phyloP scores from a whole-genome alignment of 768 basidiomycete genomes.

The Arthromyces matolae region DNA sequence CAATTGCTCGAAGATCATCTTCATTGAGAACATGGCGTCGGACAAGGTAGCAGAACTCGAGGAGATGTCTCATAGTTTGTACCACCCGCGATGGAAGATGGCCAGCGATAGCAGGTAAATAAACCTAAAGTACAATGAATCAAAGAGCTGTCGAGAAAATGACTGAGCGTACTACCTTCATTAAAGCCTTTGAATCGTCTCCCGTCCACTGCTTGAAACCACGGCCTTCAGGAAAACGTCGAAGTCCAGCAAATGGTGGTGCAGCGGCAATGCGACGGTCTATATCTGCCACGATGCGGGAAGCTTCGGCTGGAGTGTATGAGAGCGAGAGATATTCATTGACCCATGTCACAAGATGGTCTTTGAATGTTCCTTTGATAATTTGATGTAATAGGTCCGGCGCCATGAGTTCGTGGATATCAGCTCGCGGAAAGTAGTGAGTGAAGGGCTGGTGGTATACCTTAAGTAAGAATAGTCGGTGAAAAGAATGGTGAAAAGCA shows the following conservation, averaged over 20 bases:
- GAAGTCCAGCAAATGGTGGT: background rate
- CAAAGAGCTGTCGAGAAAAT: background rate
- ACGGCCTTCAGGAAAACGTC: background rate
- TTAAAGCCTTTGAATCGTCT: conserved; percentile 16
- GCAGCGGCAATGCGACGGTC: background rate
- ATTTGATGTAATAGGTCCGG: background rate
- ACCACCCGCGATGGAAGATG: conserved; percentile 18
- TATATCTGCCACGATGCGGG: background rate
- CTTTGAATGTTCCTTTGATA: background rate
- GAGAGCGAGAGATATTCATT: background rate
- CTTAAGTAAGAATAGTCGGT: too few relatives aligned
- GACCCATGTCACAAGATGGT: background rate
- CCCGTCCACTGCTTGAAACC: conserved; percentile 6
- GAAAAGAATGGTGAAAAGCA: background rate
- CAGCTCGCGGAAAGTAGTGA: background rate
- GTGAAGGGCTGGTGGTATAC: background rate
- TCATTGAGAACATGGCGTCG: background rate
- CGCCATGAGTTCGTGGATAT: background rate
- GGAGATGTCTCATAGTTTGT: conserved; percentile 14
- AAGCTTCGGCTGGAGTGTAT: background rate
- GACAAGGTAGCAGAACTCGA: conserved; percentile 20
- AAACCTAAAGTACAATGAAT: conserved; percentile 16
- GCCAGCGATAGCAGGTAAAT: conserved; percentile 24
- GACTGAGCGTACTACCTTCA: conserved; percentile 24
- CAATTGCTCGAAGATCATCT: background rate